phyloP scores from a whole-genome alignment of 768 basidiomycete species.

The Mycena indigotica region DNA sequence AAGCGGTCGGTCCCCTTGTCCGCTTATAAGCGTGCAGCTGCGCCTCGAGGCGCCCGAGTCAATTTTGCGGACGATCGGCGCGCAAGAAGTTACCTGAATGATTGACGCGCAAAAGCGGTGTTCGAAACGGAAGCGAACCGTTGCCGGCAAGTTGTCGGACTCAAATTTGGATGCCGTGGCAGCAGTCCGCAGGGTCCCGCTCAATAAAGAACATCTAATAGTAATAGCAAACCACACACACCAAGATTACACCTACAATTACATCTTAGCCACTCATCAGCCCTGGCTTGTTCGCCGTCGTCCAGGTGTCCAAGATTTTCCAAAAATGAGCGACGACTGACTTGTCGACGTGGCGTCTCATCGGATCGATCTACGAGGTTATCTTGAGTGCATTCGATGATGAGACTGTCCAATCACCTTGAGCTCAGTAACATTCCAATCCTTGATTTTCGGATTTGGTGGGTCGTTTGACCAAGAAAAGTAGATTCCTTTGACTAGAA shows the following conservation, averaged over 20 bases:
- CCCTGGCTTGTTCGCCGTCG: slow-evolving; percentile 76
- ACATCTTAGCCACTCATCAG: slow-evolving; percentile 45
- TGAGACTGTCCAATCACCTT: no score
- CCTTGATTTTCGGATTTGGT: slow-evolving; percentile 83
- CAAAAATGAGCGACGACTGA: slow-evolving; percentile 95
- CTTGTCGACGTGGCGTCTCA: slow-evolving; percentile 90
- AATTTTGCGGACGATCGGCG: not conserved
- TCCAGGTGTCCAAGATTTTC: slow-evolving; percentile 89
- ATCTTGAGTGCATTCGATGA: no score
- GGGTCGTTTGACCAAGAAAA: slow-evolving; percentile 95
- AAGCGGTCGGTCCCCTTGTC: not conserved
- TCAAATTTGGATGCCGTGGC: no score
- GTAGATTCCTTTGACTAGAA: slow-evolving; percentile 89
- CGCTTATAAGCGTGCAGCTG: not conserved
- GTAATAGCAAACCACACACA: not conserved
- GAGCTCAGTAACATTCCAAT: slow-evolving; percentile 96
- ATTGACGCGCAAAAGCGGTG: not conserved
- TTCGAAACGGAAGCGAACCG: not conserved
- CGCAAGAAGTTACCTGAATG: not conserved
- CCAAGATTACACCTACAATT: not conserved
- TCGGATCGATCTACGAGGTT: slow-evolving; percentile 87
- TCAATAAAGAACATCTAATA: no score
- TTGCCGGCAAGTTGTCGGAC: not conserved
- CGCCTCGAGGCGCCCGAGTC: not conserved
- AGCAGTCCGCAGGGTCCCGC: no score